Percentiles rank a stretch among this genome's conserved stretches.
phyloP scores from a whole-genome alignment of 2,329 filamentous ascomycete species.

The Talaromyces sp. region DNA sequence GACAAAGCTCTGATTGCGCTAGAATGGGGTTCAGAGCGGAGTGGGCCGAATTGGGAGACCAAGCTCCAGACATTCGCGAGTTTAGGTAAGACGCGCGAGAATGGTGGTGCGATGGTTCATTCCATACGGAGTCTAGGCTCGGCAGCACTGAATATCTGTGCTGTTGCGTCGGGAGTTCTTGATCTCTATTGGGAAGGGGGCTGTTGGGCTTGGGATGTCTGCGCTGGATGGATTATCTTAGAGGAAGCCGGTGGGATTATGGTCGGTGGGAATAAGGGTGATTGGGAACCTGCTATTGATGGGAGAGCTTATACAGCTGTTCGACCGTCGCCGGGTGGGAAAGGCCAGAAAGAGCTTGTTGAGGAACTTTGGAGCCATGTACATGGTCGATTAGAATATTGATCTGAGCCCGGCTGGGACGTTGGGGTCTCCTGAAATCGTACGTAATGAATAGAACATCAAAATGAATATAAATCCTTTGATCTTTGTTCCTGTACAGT shows the following conservation, averaged over 20 bases:
- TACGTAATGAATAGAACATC: not conserved
- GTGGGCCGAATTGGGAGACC: slow-evolving; percentile 52
- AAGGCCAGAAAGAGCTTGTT: slow-evolving; percentile 37
- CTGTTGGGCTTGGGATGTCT: slow-evolving; percentile 63
- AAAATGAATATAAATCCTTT: not conserved
- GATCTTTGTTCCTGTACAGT: not conserved
- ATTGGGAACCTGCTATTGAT: slow-evolving; percentile 53
- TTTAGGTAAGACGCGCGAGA: slow-evolving; percentile 44
- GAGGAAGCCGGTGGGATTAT: slow-evolving; percentile 57
- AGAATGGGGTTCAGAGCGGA: slow-evolving; percentile 58
- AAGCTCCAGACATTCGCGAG: slow-evolving; percentile 52
- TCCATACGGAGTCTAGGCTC: slow-evolving; percentile 52
- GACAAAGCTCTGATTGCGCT: slow-evolving; percentile 51
- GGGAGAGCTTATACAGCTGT: slow-evolving; percentile 51
- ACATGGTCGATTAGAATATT: slow-evolving; percentile 37
- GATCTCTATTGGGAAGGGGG: slow-evolving; percentile 64
- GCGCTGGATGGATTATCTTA: slow-evolving; percentile 58
- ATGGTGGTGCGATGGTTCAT: slow-evolving; percentile 59
- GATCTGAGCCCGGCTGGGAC: not conserved
- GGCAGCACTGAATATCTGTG: slow-evolving; percentile 59
- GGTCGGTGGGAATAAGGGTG: slow-evolving; percentile 54
- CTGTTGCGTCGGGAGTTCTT: slow-evolving; percentile 52
- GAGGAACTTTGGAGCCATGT: slow-evolving; percentile 40
- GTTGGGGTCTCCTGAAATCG: not conserved
- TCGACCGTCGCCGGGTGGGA: slow-evolving; percentile 26